Evolutionary conservation across 345 rosid species (phyloP), one percentile per base, ranked within the genome.

Genomic region (Sonneratia alba): DNA sequence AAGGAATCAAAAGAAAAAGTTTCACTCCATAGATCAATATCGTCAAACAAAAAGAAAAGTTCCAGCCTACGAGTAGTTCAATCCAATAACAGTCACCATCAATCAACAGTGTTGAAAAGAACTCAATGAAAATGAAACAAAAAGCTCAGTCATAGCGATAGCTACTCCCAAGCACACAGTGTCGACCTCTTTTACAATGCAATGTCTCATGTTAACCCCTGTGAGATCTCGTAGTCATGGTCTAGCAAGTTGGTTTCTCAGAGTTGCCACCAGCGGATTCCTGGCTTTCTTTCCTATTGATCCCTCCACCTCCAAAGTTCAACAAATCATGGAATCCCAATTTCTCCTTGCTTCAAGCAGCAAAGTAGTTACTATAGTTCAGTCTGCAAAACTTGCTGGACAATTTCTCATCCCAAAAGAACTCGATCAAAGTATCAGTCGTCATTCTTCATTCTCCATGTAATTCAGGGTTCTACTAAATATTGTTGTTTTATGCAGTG

Each of bases 1-100:
- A 73, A 24, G 53, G 19, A 82, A 70, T 18, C 10, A 78, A 74
- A 70, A 19, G 14, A 18, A 9, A 45, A 8, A 6, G 16, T 19
- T 37, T 67, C 48, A 37, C 18, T 14, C 56, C 6, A 67, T 43
- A 3, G 16, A 67, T 42, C 70, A 67, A 42, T 22, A 6, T 2
- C 51, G 19, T 67, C 34, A 37, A 14, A 42, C 38, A 32, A 65
- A 32, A 9, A 32, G 40, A 65, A 34, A 36, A 4, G 12, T 55
- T 45, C 27, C 15, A 65, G 56, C 4, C 19, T 16, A 16, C 4
- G 21, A 13, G 12, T 42, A 42, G 6, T 42, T 42, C 56, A 49
- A 16, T 18, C 16, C 56, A 49, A 49, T 18, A 13, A 49, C 19
- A 49, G 56, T 14, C 6, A 13, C 56, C 21, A 18, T 13, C 56